Evolutionary conservation across 2,329 filamentous ascomycete genomes (phyloP).

Genomic region (Emergomyces pasteurianus): DNA sequence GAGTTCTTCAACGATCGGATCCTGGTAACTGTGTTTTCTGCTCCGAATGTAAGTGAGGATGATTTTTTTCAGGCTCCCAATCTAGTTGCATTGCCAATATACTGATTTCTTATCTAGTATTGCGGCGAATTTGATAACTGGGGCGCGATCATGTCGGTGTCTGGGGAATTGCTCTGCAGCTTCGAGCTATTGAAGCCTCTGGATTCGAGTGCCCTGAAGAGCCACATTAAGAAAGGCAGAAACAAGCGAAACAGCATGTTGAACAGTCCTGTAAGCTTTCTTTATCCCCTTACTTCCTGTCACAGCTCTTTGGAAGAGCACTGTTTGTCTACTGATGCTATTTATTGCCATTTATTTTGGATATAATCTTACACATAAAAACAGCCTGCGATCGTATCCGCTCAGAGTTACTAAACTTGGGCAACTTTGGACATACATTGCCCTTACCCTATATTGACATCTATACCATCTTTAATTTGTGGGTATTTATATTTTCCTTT

Average conservation of each 20-base stretch:
- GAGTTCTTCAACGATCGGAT: conserved; percentile 97
- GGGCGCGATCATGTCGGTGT: conserved; percentile 98
- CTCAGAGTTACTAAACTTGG: conserved; percentile 30
- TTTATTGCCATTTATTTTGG: conserved; percentile 5
- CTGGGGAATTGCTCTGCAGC: conserved; percentile 81
- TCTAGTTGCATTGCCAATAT: conserved; percentile 17
- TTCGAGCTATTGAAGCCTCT: conserved; percentile 95
- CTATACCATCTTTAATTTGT: conserved; percentile 1
- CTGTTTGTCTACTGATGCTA: conserved; percentile 1
- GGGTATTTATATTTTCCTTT: background rate
- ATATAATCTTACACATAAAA: conserved; percentile 11
- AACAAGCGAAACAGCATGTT: conserved; percentile 92
- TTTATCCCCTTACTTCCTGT: conserved; percentile 16
- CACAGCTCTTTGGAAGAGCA: conserved; percentile 13
- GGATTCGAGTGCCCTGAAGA: conserved; percentile 92
- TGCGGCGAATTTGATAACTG: conserved; percentile 99
- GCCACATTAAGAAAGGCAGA: conserved; percentile 94
- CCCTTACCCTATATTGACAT: conserved; percentile 1
- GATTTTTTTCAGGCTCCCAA: background rate
- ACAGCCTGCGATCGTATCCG: conserved; percentile 34
- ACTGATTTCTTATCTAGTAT: conserved; percentile 47
- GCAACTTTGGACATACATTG: background rate
- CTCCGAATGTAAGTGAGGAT: conserved; percentile 70
- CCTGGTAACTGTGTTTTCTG: conserved; percentile 92
- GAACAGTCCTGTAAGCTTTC: conserved; percentile 79